Conservation (phyloP, 768 basidiomycete species). For the Tulasnella calospora region DNA sequence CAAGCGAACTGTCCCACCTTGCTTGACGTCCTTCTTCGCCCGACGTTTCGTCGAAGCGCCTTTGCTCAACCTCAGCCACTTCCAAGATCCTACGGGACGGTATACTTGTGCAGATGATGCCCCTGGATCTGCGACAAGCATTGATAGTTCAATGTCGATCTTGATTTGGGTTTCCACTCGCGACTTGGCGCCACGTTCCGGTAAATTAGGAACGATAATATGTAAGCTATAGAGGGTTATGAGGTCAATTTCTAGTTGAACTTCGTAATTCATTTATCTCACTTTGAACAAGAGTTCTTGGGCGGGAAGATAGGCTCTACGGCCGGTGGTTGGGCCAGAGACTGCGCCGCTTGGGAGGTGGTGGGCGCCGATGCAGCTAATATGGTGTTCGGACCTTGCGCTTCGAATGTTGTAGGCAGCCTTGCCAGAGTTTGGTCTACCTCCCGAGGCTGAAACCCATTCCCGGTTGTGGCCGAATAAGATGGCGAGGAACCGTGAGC, state of each 20-base stretch:
- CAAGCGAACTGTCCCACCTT: slow-evolving; percentile 47
- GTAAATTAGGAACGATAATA: slow-evolving; percentile 78
- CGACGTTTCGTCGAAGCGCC: slow-evolving; percentile 81
- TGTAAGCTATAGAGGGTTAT: slow-evolving; percentile 51
- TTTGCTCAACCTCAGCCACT: slow-evolving; percentile 73
- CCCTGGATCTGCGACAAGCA: slow-evolving; percentile 17
- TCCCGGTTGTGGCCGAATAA: not conserved
- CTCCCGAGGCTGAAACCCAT: not conserved
- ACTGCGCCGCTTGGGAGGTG: slow-evolving; percentile 9
- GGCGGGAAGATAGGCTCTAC: slow-evolving; percentile 16
- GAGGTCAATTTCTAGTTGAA: not conserved
- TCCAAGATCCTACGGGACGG: slow-evolving; percentile 84
- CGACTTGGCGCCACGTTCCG: slow-evolving; percentile 77
- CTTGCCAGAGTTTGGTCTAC: not conserved
- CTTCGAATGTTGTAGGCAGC: not conserved
- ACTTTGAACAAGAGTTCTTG: slow-evolving; percentile 22
- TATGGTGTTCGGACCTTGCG: not conserved
- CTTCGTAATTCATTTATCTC: not conserved
- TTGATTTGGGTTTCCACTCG: slow-evolving; percentile 94
- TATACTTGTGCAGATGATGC: slow-evolving; percentile 43
- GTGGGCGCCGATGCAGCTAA: not conserved
- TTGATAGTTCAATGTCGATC: slow-evolving; percentile 66
- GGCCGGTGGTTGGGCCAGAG: not conserved
- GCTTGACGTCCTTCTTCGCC: slow-evolving; percentile 77
- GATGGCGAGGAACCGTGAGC: not conserved